Percentiles rank a stretch among this genome's conserved stretches.
These are phyloP conservation scores for Pueraria montana DNA, from an alignment of 306 rosid genomes.

Conservation along the genomic window DNA sequence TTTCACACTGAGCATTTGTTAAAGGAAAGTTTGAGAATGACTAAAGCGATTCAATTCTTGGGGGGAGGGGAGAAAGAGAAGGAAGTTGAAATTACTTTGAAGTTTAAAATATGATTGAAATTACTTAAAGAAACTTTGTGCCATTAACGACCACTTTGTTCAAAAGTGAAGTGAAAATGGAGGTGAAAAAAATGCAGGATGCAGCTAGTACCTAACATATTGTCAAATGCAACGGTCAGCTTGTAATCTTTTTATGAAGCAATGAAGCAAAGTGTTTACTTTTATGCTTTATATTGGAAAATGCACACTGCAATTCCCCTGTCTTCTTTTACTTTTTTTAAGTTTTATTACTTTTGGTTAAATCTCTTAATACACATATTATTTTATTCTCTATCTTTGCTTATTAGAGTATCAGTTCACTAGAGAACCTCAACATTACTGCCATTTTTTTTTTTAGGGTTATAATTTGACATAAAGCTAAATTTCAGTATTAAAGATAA, in stretches of 20 bases:
- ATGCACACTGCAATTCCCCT: slow-evolving; percentile 33
- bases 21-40: neutral
- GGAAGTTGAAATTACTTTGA: slow-evolving; percentile 7
- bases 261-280: slow-evolving; percentile 53
- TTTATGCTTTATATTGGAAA: slow-evolving; percentile 40
- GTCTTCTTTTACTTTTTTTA: neutral
- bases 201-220: neutral
- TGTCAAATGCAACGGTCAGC: slow-evolving; percentile 47
- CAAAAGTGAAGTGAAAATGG: slow-evolving; percentile 4
- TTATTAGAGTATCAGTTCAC: neutral
- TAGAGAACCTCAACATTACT: neutral
- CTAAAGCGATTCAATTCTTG: neutral
- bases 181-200: neutral
- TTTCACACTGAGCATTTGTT: slow-evolving; percentile 11
- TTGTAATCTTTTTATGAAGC: slow-evolving; percentile 45
- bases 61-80: neutral
- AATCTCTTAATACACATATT: neutral
- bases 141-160: neutral
- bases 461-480: slow-evolving; percentile 15
- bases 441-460: neutral
- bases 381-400: neutral
- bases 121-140: slow-evolving; percentile 24
- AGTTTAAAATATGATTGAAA: neutral
- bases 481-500: slow-evolving; percentile 13
- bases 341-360: slow-evolving; percentile 12